phyloP scores from a whole-genome alignment of 257 asterid genomes.

The Eucommia ulmoides region DNA sequence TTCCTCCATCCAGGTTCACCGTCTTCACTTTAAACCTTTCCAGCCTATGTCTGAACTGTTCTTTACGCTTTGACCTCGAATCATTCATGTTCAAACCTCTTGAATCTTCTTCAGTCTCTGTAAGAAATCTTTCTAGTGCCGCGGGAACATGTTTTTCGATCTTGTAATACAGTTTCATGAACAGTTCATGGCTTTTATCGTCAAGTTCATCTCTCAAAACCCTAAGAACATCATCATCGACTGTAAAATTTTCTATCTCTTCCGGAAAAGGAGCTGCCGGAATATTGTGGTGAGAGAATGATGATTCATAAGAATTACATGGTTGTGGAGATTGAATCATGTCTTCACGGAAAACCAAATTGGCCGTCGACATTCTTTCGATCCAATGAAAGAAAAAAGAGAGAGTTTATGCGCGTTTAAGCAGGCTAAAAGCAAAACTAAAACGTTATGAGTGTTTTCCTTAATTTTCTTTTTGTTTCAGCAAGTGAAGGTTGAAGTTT shows the following conservation, averaged over 20 bases:
- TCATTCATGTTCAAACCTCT: not conserved
- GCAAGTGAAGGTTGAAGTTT: not conserved
- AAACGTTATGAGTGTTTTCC: not conserved
- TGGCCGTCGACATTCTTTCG: constrained; percentile 1
- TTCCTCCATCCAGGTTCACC: not conserved
- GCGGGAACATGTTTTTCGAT: constrained; percentile 8
- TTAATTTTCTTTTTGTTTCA: not conserved
- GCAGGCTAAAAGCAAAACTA: too few relatives aligned
- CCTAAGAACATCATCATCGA: not conserved
- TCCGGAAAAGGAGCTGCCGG: too few relatives aligned
- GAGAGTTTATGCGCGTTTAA: too few relatives aligned
- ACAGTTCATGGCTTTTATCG: constrained; percentile 15
- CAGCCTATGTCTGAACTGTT: not conserved
- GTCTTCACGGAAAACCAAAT: not conserved
- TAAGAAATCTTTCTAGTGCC: constrained; percentile 2
- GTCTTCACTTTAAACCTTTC: constrained; percentile 7
- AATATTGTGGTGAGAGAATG: too few relatives aligned
- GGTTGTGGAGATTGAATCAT: not conserved
- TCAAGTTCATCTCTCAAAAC: constrained; percentile 14
- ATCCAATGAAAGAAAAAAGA: not conserved
- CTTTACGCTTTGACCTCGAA: constrained; percentile 1
- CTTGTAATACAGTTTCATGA: constrained; percentile 15
- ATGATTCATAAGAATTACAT: not conserved
- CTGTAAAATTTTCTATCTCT: not conserved
- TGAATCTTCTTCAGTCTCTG: constrained; percentile 13